Base-by-base conservation (phyloP, 1,284 basidiomycete genomes). In the Leccinum colubrinum region DNA sequence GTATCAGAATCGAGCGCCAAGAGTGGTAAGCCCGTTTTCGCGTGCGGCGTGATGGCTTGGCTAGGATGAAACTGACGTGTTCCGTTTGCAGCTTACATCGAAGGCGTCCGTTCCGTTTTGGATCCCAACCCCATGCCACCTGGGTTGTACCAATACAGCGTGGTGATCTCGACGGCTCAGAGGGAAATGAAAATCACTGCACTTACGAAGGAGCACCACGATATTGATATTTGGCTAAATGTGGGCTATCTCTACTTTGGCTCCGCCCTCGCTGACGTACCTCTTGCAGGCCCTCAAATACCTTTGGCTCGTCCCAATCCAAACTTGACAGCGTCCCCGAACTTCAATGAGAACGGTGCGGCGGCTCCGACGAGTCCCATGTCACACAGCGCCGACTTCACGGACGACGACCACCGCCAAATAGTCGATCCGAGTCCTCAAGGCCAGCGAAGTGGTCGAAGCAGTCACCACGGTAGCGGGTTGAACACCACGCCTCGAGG, bases 131-230 rank as follows among this genome's bases (percentile, higher is more conserved):
- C 93, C 5, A 89, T 93, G 81, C 96, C 97, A 6, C 93, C 96
- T 53, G 97, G 96, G 50, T 79, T 99, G 67, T 89, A 93, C 77
- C 90, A 92, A 72, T 93, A 97, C 76, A 97, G 93, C 67, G 91
- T 99, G 54, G 82, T 99, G 39, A 89, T 99, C 62, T 89, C 93
- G 25, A 98, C 96, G 0, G 91, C 93, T 4, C 90, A 95, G 64
- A 85, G 97, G 62, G 97, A 99, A 77, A 96, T 99, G 86, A 97
- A 98, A 81, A 89, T 99, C 72, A 99, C 96, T 14, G 95, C 96
- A 3, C 90, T 92, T 1, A 95, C 90, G 17, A 92, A 93, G 74
- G 97, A 98, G 69, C 83, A 95, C 56, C 97, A 99, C 75, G 95
- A 98, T 66, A 92, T 98, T 60, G 95, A 98, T 66, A 92, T 98